Evolutionary conservation across 1,284 basidiomycete genomes (phyloP), one percentile per base, ranked within the genome.

Genomic region (Clitocybe nebularis): DNA sequence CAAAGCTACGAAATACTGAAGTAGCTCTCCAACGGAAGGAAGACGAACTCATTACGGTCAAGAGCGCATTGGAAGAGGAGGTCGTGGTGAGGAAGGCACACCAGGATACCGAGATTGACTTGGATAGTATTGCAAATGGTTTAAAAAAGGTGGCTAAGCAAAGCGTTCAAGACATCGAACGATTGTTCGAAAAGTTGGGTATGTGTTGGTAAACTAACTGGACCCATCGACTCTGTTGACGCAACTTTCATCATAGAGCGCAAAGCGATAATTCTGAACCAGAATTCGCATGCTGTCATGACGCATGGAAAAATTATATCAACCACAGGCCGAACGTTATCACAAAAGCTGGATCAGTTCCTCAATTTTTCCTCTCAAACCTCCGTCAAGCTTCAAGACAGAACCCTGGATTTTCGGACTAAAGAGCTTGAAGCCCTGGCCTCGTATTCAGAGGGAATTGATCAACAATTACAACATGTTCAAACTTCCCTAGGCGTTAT

Each of bases 111-210:
- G 93, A 97, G 64, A 67, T 66, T 22, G 66, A 67, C 36, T 63
- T 97, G 36, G 78, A 94, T 54, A 66, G 63, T 6, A 78, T 94
- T 2, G 93, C 93, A 0, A 63, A 58, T 16, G 77, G 76, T 4
- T 65, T 96, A 46, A 88, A 80, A 57, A 68, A 71, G 28, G 76
- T 84, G 8, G 81, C 82, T 0, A 64, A 74, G 14, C 78, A 91
- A 50, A 85, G 83, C 51, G 69, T 89, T 14, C 70, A 68, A 8
- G 90, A 96, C 58, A 71, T 94, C 13, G 72, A 69, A 4, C 79
- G 79, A 0, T 65, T 96, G 8, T 91, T 92, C 51, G 81, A 81
- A 41, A 96, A 96, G 67, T 74, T 96, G 29, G 83, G 89, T 91
- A 55, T 53, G 79, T 8, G 5, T 32, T 22, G 21, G 30, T 28